Conservation (phyloP, 1,284 basidiomycete genomes). For the Hortiboletus rubellus region DNA sequence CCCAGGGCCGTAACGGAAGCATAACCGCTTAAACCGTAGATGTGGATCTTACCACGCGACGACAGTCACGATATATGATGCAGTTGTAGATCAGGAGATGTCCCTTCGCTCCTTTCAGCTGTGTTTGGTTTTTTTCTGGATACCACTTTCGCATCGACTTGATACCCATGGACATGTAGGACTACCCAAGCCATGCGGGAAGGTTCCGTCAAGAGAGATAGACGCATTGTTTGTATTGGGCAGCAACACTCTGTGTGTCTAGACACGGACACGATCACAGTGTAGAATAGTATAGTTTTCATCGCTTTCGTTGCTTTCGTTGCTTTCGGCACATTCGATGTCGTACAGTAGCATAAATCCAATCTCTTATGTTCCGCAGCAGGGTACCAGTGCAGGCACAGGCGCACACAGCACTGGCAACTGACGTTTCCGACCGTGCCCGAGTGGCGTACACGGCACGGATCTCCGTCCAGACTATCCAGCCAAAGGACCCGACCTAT, state of each 20-base stretch:
- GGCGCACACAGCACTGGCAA: too few relatives aligned
- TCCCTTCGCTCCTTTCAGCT: background rate
- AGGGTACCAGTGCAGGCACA: too few relatives aligned
- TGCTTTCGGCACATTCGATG: background rate
- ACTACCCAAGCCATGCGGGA: background rate
- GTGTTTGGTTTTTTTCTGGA: background rate
- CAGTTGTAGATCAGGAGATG: background rate
- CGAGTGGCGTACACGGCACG: too few relatives aligned
- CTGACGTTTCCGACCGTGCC: too few relatives aligned
- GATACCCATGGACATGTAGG: constrained; percentile 10
- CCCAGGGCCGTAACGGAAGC: constrained; percentile 4
- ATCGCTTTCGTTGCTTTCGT: background rate
- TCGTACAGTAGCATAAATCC: background rate
- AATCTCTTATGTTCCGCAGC: background rate
- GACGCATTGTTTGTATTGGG: too few relatives aligned
- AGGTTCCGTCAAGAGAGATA: too few relatives aligned
- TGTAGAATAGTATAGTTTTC: background rate
- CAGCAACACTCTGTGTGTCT: too few relatives aligned
- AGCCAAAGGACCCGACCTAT: too few relatives aligned
- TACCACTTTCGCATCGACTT: constrained; percentile 2
- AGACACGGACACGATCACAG: background rate
- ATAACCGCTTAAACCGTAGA: background rate
- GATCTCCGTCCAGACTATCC: too few relatives aligned
- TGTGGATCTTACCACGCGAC: background rate
- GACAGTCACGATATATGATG: background rate